These are phyloP conservation scores for Delonix regia DNA, from an alignment of 306 rosid genomes.

Conservation along the genomic window DNA sequence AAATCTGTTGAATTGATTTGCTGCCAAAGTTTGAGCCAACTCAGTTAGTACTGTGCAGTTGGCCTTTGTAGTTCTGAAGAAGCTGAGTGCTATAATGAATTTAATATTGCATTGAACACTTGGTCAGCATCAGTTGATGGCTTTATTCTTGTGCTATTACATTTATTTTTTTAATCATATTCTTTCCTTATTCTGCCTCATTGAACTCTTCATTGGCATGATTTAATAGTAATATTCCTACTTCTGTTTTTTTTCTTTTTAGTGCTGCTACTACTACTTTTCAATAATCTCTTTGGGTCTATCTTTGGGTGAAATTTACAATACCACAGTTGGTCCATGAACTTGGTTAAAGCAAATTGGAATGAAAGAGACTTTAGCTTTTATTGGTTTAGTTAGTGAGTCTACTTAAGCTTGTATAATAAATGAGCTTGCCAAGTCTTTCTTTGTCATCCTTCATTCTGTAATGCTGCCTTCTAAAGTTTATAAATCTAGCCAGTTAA, in stretches of 20 bases:
- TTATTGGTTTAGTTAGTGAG: background rate
- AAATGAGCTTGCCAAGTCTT: background rate
- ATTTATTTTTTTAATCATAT: no score
- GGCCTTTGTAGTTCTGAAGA: no score
- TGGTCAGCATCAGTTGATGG: no score
- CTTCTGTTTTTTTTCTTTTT: background rate
- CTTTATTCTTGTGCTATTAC: no score
- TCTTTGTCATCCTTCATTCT: slow-evolving; percentile 22
- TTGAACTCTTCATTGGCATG: no score
- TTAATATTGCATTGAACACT: background rate
- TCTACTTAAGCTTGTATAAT: background rate
- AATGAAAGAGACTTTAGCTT: slow-evolving; percentile 14
- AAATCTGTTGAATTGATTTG: no score
- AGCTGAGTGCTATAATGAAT: no score
- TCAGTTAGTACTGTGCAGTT: no score
- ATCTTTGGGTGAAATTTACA: background rate
- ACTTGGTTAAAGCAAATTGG: background rate
- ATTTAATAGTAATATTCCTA: background rate
- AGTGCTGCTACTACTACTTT: background rate
- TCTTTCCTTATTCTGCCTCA: no score
- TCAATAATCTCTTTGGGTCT: background rate
- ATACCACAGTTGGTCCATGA: no score
- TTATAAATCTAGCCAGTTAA: slow-evolving; percentile 21
- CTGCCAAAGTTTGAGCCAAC: no score
- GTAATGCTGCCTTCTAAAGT: slow-evolving; percentile 6